These are phyloP conservation scores for Voacanga thouarsii DNA, from an alignment of 257 asterid species.

Conservation along the genomic window DNA sequence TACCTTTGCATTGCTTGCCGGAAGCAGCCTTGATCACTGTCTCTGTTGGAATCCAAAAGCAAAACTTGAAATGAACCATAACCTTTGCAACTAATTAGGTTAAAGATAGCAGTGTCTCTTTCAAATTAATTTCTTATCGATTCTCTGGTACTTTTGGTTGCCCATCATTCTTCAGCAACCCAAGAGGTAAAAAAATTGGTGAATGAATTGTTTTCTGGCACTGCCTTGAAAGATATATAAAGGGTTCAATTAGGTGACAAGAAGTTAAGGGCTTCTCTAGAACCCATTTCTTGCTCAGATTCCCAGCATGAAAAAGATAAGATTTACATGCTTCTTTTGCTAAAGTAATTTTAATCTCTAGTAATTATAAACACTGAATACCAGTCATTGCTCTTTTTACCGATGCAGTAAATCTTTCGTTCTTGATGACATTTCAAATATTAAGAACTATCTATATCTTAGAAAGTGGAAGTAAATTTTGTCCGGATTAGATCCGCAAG, in stretches of 20 bases:
- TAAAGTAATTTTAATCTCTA: background rate
- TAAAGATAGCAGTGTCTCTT: background rate
- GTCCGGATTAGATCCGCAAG: background rate
- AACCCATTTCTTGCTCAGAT: background rate
- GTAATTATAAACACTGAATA: background rate
- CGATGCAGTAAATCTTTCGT: background rate
- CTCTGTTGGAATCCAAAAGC: background rate
- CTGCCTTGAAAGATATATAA: no score
- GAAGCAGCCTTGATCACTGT: background rate
- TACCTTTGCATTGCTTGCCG: background rate
- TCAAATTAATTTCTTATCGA: background rate
- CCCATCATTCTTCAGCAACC: background rate
- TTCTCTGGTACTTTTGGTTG: background rate
- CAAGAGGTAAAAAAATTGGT: background rate
- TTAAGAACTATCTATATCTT: background rate
- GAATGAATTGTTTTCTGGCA: background rate
- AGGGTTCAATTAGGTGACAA: no score
- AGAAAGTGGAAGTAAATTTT: background rate
- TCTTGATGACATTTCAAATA: background rate
- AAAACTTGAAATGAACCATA: no score
- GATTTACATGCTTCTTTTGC: background rate
- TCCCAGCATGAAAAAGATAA: background rate
- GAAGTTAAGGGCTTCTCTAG: background rate
- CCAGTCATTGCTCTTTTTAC: background rate
- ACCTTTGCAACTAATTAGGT: background rate